phyloP scores from a whole-genome alignment of 106 monocot species.

The Narthecium ossifragum region DNA sequence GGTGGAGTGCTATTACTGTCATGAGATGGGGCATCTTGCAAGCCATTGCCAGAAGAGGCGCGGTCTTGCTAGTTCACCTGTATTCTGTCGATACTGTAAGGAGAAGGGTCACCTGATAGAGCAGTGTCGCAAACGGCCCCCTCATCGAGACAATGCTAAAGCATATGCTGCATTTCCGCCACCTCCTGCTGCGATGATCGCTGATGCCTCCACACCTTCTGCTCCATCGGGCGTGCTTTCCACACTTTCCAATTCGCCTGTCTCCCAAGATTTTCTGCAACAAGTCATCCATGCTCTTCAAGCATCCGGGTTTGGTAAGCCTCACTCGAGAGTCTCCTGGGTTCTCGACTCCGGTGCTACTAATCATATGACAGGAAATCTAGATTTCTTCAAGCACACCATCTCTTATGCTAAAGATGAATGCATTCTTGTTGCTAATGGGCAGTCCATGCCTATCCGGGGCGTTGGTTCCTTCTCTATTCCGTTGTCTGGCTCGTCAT shows the following conservation, averaged over 20 bases:
- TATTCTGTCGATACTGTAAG: no score
- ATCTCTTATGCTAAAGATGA: background rate
- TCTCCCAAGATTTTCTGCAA: background rate
- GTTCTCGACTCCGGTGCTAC: slow-evolving; percentile 3
- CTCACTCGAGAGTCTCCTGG: background rate
- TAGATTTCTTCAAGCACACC: background rate
- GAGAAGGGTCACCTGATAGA: no score
- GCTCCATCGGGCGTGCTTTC: no score
- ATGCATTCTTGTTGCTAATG: slow-evolving; percentile 7
- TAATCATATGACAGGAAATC: slow-evolving; percentile 3
- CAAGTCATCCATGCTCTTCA: slow-evolving; percentile 7
- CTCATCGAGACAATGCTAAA: no score
- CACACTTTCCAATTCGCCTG: no score
- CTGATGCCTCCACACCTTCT: no score
- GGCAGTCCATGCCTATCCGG: background rate
- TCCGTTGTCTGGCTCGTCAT: background rate
- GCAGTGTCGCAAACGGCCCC: no score
- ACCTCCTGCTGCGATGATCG: no score
- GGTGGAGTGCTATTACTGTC: no score
- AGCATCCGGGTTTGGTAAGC: slow-evolving; percentile 4
- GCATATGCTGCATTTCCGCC: background rate
- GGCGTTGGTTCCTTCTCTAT: background rate
- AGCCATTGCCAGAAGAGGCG: no score
- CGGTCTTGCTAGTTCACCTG: no score
- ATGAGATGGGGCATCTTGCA: no score